A percentile compares a stretch with the other conserved stretches of the same genome.
Conservation (phyloP, 1,284 basidiomycete species). For the Cutaneotrichosporon dermatis region DNA sequence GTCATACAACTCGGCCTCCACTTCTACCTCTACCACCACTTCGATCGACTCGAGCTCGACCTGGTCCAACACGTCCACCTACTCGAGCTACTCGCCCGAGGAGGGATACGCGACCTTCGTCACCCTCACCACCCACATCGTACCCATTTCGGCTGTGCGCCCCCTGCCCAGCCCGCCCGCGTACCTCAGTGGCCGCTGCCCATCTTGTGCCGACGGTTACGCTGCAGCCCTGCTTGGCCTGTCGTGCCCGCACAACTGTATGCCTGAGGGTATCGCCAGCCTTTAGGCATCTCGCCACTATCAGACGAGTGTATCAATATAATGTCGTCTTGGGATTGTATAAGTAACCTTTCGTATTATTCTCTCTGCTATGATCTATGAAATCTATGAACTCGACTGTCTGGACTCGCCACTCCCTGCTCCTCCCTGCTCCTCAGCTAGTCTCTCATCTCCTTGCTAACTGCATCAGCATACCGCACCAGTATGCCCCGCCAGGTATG, state of each 20-base stretch:
- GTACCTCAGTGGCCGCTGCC: not conserved
- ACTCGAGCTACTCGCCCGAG: not conserved
- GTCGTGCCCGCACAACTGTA: not conserved
- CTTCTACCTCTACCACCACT: not conserved
- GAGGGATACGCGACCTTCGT: not conserved
- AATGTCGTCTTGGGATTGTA: not conserved
- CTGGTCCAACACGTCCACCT: not conserved
- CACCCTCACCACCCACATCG: not conserved
- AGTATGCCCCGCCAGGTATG: too few species aligned
- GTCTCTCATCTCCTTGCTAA: too few species aligned
- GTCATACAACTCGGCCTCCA: not conserved
- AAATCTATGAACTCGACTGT: too few species aligned
- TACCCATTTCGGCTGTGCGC: not conserved
- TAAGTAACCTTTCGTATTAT: too few species aligned
- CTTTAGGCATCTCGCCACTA: not conserved
- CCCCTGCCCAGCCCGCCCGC: not conserved
- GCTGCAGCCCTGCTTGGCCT: not conserved
- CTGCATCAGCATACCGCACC: too few species aligned
- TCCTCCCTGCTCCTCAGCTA: too few species aligned
- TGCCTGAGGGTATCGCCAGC: not conserved
- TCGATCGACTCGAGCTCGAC: not conserved
- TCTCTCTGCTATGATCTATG: too few species aligned
- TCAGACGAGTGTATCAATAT: not conserved
- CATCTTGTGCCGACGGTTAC: not conserved
- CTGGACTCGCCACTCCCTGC: too few species aligned